phyloP scores from a whole-genome alignment of 2,329 filamentous ascomycete genomes.

The Alternaria triticina region DNA sequence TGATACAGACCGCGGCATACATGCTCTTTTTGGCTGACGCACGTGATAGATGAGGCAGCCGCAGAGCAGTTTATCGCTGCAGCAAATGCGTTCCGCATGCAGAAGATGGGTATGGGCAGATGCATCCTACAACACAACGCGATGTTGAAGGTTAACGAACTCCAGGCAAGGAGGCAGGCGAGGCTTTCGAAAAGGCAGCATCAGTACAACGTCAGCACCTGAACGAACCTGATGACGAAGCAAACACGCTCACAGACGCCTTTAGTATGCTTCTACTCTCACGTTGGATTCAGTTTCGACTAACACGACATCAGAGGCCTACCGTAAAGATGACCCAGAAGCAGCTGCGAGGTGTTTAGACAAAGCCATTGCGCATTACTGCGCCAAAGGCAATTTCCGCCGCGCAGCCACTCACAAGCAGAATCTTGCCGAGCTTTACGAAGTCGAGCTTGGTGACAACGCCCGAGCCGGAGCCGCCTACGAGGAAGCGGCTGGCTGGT shows the following conservation, averaged over 20 bases:
- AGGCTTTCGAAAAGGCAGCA: slow-evolving; percentile 85
- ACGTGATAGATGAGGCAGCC: slow-evolving; percentile 70
- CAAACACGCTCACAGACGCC: slow-evolving; percentile 85
- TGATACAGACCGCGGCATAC: not conserved
- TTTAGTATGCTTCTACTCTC: slow-evolving; percentile 62
- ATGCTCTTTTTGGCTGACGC: slow-evolving; percentile 20
- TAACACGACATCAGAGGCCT: slow-evolving; percentile 64
- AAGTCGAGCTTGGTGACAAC: slow-evolving; percentile 78
- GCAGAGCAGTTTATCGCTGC: slow-evolving; percentile 87
- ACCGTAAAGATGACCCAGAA: slow-evolving; percentile 82
- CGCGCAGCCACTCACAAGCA: slow-evolving; percentile 91
- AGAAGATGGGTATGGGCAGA: slow-evolving; percentile 72
- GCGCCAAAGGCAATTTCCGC: slow-evolving; percentile 86
- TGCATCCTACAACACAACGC: not conserved
- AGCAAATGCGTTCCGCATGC: slow-evolving; percentile 88
- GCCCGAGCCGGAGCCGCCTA: slow-evolving; percentile 83
- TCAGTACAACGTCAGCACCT: slow-evolving; percentile 78
- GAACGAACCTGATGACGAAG: slow-evolving; percentile 90
- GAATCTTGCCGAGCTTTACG: slow-evolving; percentile 83
- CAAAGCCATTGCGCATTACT: slow-evolving; percentile 83
- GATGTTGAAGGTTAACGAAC: slow-evolving; percentile 9
- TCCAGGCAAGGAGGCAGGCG: slow-evolving; percentile 81
- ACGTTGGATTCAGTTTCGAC: not conserved
- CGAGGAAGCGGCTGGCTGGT: slow-evolving; percentile 86
- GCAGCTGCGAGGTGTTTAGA: slow-evolving; percentile 83